These are phyloP conservation scores for Gossypium sturtianum DNA, from an alignment of 345 rosid species.

Conservation along the genomic window DNA sequence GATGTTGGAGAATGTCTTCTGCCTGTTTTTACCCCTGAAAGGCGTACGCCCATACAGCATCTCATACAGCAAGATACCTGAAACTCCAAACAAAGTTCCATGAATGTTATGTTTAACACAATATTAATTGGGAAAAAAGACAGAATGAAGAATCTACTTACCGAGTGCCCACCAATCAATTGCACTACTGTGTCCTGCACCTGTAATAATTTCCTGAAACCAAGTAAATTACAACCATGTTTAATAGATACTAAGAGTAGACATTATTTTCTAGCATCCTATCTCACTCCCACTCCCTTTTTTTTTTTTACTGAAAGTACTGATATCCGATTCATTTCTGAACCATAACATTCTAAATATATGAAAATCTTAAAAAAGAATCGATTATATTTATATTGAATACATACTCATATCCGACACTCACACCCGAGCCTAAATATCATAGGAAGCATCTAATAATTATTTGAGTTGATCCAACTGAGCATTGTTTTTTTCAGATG, in stretches of 20 bases:
- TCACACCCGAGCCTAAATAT: no score
- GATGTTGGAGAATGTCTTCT: constrained; percentile 90
- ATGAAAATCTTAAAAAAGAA: no score
- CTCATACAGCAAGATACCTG: constrained; percentile 89
- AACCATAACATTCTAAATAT: no score
- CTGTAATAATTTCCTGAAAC: constrained; percentile 88
- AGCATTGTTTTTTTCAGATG: no score
- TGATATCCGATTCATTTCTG: no score
- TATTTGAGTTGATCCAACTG: neutral
- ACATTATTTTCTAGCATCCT: neutral
- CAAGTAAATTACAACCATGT: constrained; percentile 14
- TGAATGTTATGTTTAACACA: neutral
- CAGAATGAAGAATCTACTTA: constrained; percentile 26
- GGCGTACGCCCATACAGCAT: constrained; percentile 97
- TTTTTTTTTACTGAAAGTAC: no score
- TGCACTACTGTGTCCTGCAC: constrained; percentile 83
- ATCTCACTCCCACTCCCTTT: neutral
- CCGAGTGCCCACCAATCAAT: constrained; percentile 99
- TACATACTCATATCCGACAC: no score
- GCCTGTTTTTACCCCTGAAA: constrained; percentile 95
- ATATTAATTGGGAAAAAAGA: neutral
- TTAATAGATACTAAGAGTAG: neutral
- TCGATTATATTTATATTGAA: no score
- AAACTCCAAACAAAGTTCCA: constrained; percentile 18
- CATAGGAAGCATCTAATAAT: neutral